Evolutionary conservation across 1,284 basidiomycete genomes (phyloP).

Genomic region (Rugosomyces carneus): DNA sequence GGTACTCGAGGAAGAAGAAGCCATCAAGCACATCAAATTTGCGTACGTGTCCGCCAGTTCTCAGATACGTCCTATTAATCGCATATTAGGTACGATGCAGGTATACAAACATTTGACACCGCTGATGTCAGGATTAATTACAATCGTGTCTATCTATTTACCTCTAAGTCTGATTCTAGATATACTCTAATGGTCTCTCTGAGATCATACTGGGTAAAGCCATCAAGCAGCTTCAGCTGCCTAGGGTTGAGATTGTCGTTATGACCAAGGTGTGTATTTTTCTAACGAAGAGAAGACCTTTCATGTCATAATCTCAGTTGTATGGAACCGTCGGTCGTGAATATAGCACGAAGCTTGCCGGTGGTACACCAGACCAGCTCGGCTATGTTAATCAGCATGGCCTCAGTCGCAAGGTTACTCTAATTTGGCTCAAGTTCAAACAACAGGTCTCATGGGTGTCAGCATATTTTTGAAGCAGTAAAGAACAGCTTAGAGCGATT

Average conservation of each 20-base stretch:
- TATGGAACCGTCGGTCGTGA: constrained; percentile 31
- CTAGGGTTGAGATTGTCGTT: constrained; percentile 71
- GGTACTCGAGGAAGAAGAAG: constrained; percentile 55
- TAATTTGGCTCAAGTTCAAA: neutral
- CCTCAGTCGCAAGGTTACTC: constrained; percentile 41
- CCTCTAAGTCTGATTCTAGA: constrained; percentile 34
- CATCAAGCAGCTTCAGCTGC: constrained; percentile 65
- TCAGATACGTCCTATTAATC: neutral
- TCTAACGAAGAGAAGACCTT: neutral
- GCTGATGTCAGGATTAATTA: constrained; percentile 33
- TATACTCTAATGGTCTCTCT: constrained; percentile 63
- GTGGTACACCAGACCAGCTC: constrained; percentile 27
- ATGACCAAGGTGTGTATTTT: constrained; percentile 57
- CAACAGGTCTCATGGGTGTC: neutral
- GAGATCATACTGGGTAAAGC: constrained; percentile 75
- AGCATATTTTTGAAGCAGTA: constrained; percentile 70
- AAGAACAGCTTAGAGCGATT: constrained; percentile 60
- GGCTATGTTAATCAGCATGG: constrained; percentile 60
- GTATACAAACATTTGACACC: constrained; percentile 68
- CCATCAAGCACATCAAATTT: constrained; percentile 43
- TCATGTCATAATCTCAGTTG: constrained; percentile 23
- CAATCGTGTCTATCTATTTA: neutral
- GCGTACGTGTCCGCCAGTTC: constrained; percentile 10
- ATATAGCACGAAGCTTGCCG: constrained; percentile 16
- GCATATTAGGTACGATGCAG: constrained; percentile 42